Conservation (phyloP, 192 early-diverging fungal genomes). For the Rhizophlyctis rosea region DNA sequence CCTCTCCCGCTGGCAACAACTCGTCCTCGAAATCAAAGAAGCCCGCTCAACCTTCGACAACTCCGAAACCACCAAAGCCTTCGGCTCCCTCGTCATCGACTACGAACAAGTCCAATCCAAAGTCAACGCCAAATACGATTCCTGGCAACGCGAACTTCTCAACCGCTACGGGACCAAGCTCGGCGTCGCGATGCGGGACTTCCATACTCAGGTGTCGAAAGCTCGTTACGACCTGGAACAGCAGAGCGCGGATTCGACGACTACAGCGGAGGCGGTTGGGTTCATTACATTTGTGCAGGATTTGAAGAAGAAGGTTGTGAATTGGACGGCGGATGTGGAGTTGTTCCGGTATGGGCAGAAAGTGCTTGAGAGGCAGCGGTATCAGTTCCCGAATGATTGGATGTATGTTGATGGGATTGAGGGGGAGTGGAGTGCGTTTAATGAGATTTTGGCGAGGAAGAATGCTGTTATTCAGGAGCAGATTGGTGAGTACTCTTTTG, state of each 20-base stretch:
- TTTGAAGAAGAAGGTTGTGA: constrained; percentile 75
- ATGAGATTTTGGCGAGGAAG: constrained; percentile 89
- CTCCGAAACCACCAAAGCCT: constrained; percentile 80
- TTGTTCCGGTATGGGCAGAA: constrained; percentile 89
- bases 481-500: constrained; percentile 57
- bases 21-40: constrained; percentile 91
- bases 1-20: constrained; percentile 86
- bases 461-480: constrained; percentile 92
- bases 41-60: constrained; percentile 96
- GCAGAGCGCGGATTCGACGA: constrained; percentile 75
- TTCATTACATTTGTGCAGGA: constrained; percentile 97
- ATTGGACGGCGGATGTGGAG: constrained; percentile 81
- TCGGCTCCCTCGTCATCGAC: constrained; percentile 86
- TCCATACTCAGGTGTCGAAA: constrained; percentile 70
- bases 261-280: constrained; percentile 85
- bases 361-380: constrained; percentile 88
- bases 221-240: constrained; percentile 85
- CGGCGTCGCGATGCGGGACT: constrained; percentile 74
- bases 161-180: constrained; percentile 85
- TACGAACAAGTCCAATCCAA: constrained; percentile 99
- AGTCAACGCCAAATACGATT: constrained; percentile 96
- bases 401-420: constrained; percentile 91
- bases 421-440: constrained; percentile 97
- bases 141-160: constrained; percentile 95
- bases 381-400: constrained; percentile 94